A percentile compares a stretch with the other conserved stretches of the same genome.
These are phyloP conservation scores for Corymbia calophylla DNA, from an alignment of 441 rosid species.

Conservation along the genomic window DNA sequence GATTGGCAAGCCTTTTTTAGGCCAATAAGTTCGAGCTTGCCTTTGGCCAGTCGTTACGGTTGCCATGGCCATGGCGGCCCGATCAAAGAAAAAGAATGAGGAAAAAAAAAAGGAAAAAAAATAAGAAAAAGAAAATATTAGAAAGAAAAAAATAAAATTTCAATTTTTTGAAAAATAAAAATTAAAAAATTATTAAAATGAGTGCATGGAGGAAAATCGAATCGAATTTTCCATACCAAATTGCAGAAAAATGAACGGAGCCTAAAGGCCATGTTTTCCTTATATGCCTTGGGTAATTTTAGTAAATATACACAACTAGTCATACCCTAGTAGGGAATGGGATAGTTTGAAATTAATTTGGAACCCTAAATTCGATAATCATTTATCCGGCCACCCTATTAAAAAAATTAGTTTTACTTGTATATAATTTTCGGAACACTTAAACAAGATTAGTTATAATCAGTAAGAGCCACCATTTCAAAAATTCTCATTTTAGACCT, in stretches of 20 bases:
- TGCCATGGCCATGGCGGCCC: accelerated
- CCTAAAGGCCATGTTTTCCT: no score
- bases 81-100: no score
- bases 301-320: background rate
- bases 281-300: background rate
- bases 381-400: background rate
- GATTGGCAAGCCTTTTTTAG: background rate
- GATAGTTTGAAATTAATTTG: background rate
- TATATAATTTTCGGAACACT: background rate
- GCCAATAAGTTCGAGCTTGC: background rate
- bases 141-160: no score
- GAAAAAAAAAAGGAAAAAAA: no score
- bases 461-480: background rate
- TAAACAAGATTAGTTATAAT: background rate
- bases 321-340: background rate
- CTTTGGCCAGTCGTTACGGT: accelerated
- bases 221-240: no score
- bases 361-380: background rate
- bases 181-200: no score
- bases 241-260: no score
- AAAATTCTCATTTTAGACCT: background rate
- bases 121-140: no score
- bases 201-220: no score
- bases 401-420: accelerated
- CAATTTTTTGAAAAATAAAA: no score